A percentile compares a stretch with the other conserved stretches of the same genome.
These are phyloP conservation scores for Marasmius sp. DNA, from an alignment of 1,284 basidiomycete species.

Conservation along the genomic window DNA sequence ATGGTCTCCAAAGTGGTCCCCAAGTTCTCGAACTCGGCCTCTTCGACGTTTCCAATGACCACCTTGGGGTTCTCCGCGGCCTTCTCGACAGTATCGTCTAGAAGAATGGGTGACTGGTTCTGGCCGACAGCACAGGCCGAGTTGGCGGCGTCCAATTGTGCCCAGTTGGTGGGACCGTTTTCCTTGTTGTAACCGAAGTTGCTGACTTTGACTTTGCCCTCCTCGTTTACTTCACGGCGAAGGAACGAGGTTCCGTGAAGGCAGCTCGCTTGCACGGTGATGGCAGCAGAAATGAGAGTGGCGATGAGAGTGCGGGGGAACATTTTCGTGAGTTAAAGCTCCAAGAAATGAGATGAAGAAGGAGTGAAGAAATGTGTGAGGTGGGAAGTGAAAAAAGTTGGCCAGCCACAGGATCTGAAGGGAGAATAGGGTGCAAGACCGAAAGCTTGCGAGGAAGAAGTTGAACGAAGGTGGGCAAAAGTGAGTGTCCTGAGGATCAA, in stretches of 20 bases:
- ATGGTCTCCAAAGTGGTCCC: conserved; percentile 20
- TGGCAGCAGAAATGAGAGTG: background rate
- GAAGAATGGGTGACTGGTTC: conserved; percentile 19
- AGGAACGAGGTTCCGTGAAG: background rate
- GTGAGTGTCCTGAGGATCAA: background rate
- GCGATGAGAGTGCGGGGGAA: background rate
- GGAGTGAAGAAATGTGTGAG: background rate
- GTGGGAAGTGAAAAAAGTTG: background rate
- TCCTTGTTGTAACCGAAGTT: conserved; percentile 18
- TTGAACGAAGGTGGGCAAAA: background rate
- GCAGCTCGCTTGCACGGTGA: background rate
- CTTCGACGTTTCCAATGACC: conserved; percentile 14
- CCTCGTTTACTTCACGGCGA: conserved; percentile 1
- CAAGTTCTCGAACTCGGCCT: conserved; percentile 20
- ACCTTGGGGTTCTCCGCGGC: conserved; percentile 15
- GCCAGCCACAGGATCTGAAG: background rate
- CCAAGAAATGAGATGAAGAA: background rate
- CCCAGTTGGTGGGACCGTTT: conserved; percentile 20
- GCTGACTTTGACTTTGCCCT: conserved; percentile 14
- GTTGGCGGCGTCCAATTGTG: conserved; percentile 16
- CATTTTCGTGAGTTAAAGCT: background rate
- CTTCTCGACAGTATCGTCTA: conserved; percentile 12
- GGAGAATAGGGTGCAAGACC: background rate
- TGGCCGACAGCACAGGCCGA: conserved; percentile 13
- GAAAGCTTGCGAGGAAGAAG: background rate